phyloP scores from a whole-genome alignment of 73 alveolate genomes.

The Paramecium primaurelia region DNA sequence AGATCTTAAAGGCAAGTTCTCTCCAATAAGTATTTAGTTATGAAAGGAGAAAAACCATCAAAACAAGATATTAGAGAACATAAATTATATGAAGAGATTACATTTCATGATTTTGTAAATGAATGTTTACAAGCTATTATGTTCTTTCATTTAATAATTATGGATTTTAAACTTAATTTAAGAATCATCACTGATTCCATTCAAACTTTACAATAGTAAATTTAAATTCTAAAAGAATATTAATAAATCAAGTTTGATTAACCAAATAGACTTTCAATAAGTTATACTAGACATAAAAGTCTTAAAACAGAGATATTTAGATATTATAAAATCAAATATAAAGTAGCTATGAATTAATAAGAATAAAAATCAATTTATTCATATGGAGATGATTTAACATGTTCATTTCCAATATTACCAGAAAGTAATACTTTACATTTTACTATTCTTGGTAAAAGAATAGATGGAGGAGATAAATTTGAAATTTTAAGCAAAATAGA shows the following conservation, averaged over 20 bases:
- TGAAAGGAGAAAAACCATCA: background rate
- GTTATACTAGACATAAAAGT: slow-evolving; percentile 13
- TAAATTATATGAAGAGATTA: background rate
- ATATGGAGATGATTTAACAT: background rate
- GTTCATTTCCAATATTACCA: slow-evolving; percentile 7
- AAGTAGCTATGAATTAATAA: slow-evolving; percentile 21
- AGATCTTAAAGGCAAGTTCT: background rate
- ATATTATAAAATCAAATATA: slow-evolving; percentile 26
- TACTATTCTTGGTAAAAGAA: background rate
- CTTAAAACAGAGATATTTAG: background rate
- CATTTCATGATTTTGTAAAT: slow-evolving; percentile 25
- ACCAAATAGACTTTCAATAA: slow-evolving; percentile 20
- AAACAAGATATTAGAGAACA: background rate
- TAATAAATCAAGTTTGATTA: background rate
- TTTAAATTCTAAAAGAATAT: background rate
- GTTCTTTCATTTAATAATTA: background rate
- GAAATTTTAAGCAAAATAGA: background rate
- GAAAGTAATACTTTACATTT: background rate
- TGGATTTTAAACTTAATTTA: background rate
- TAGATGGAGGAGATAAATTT: slow-evolving; percentile 9
- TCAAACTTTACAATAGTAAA: background rate
- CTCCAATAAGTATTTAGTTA: background rate
- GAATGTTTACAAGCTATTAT: background rate
- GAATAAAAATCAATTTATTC: slow-evolving; percentile 32
- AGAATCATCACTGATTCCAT: slow-evolving; percentile 7